Evolutionary conservation across 169 alveolate species (phyloP), one percentile per base, ranked within the genome.

Genomic region (Hepatocystis sp.): DNA sequence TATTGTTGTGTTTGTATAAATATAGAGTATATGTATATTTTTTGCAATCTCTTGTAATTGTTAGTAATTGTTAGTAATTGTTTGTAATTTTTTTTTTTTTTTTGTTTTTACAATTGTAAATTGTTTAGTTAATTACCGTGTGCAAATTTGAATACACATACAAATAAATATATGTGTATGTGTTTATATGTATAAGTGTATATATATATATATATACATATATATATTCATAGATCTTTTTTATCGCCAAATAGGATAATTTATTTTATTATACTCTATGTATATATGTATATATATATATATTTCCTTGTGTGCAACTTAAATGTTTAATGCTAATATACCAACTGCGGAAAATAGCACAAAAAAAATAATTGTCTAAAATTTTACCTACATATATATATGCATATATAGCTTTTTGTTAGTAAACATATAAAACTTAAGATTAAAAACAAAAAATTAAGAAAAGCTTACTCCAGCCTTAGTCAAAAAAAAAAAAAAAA

Each of bases 81-180:
- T 23, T 4, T 53, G n/a, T n/a, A 32, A 4, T 11, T 13, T 4
- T 58, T 58, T 58, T 30, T 10, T 30, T 58, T 28, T 56, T 56
- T 47, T 58, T 58, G 67, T 58, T 34, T n/a, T n/a, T n/a, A n/a
- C n/a, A n/a, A n/a, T n/a, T n/a, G 67, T 34, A 34, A 30, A 58
- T 32, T 10, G 10, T 4, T 58, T 58, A 30, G 2, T 17, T 30
- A 5, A 13, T 36, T 17, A 11, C 23, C 34, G 52, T 58, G 67
- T 58, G 67, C 67, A 58, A 58, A 58, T n/a, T n/a, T 23, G 34
- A 0, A 56, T 21, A 52, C 4, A 25, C 4, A 3, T 44, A 11
- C 4, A 11, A 7, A 44, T 5, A 44, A 8, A n/a, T 44, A n/a
- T 0, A 21, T 52, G 17, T 52, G 19, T 5, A 52, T 25, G 25